These are phyloP conservation scores for Flaveria trinervia DNA, from an alignment of 129 eudicot species.

Conservation along the genomic window DNA sequence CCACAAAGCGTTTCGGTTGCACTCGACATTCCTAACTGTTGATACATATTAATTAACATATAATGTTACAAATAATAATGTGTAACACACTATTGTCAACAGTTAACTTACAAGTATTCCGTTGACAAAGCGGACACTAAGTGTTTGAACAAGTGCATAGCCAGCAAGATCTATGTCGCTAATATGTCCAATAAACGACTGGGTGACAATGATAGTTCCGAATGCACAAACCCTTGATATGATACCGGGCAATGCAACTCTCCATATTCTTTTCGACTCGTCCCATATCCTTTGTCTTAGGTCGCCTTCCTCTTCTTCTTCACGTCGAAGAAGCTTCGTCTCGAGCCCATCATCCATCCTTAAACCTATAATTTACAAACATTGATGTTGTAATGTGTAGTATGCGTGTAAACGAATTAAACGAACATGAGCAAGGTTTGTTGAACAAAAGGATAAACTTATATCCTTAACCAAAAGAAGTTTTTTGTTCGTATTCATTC, in stretches of 20 bases:
- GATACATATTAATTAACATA: neutral
- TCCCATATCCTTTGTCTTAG: constrained; percentile 48
- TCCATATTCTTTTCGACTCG: constrained; percentile 63
- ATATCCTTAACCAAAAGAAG: too few species aligned
- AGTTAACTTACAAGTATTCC: constrained; percentile 55
- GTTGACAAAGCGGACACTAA: constrained; percentile 57
- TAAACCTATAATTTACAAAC: neutral
- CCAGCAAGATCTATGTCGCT: constrained; percentile 62
- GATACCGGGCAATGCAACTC: constrained; percentile 60
- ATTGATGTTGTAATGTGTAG: neutral
- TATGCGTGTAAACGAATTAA: neutral
- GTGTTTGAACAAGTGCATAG: constrained; percentile 69
- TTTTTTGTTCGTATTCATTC: too few species aligned
- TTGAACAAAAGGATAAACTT: too few species aligned
- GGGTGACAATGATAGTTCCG: constrained; percentile 55
- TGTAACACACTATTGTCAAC: neutral
- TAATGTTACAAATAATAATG: neutral
- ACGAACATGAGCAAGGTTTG: neutral
- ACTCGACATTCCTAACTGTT: constrained; percentile 72
- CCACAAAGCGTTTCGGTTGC: constrained; percentile 74
- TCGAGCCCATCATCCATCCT: constrained; percentile 37
- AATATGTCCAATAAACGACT: constrained; percentile 62
- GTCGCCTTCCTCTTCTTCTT: constrained; percentile 36
- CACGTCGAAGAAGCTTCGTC: constrained; percentile 39
- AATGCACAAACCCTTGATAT: constrained; percentile 53